Conservation (phyloP, 441 rosid genomes). For the Syzygium syzygioides region DNA sequence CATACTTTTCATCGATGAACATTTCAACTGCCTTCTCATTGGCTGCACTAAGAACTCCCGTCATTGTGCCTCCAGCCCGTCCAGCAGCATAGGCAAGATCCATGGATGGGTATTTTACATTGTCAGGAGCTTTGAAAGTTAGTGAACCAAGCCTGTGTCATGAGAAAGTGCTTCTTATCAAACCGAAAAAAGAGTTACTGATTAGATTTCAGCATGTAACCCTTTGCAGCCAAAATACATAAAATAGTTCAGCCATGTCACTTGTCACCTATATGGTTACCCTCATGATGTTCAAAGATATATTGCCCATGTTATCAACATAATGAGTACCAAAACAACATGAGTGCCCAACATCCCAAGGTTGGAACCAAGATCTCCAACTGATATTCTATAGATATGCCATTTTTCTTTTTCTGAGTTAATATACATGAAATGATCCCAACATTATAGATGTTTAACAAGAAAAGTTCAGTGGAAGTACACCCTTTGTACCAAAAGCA, state of each 20-base stretch:
- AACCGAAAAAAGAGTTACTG: background rate
- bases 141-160: constrained; percentile 69
- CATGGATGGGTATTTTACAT: constrained; percentile 87
- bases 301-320: background rate
- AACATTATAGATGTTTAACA: background rate
- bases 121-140: constrained; percentile 84
- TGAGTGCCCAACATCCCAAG: background rate
- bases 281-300: background rate
- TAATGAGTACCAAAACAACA: background rate
- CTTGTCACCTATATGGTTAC: background rate
- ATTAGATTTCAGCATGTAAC: background rate
- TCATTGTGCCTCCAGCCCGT: constrained; percentile 96
- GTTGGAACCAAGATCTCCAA: background rate
- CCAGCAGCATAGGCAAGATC: constrained; percentile 93
- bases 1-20: constrained; percentile 84
- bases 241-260: background rate
- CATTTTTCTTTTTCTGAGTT: background rate
- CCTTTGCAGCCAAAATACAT: background rate
- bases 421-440: background rate
- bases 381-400: background rate
- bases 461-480: background rate
- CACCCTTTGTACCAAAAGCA: background rate
- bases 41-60: constrained; percentile 97
- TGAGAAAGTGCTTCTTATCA: background rate
- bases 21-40: constrained; percentile 91